phyloP scores from a whole-genome alignment of 2,329 filamentous ascomycete genomes.

The Teratosphaeria pseudoeucalypti region DNA sequence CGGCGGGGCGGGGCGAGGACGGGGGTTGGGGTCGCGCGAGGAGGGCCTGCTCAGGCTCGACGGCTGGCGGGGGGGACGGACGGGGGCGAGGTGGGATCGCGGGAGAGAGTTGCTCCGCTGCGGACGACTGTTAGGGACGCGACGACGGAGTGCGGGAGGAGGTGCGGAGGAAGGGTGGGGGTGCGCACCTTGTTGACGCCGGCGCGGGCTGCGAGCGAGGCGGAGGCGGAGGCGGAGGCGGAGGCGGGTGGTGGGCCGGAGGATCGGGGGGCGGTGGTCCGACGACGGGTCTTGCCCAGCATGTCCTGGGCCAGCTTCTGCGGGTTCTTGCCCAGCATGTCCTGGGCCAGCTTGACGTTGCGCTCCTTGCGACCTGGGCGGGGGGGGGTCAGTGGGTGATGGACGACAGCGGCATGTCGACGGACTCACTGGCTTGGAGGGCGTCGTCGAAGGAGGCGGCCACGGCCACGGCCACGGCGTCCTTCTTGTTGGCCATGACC shows the following conservation, averaged over 20 bases:
- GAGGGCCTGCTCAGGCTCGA: slow-evolving; percentile 8
- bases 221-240: background rate
- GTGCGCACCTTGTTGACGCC: slow-evolving; percentile 58
- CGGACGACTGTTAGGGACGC: background rate
- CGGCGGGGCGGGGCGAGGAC: slow-evolving; percentile 16
- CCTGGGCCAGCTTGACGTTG: slow-evolving; percentile 45
- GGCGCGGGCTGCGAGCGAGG: slow-evolving; percentile 54
- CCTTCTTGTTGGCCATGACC: slow-evolving; percentile 17
- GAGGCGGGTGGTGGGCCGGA: slow-evolving; percentile 36
- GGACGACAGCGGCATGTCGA: background rate
- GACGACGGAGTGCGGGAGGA: background rate
- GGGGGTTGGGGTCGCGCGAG: slow-evolving; percentile 13
- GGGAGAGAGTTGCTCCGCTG: slow-evolving; percentile 21
- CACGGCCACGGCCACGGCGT: background rate
- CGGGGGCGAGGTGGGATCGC: slow-evolving; percentile 13
- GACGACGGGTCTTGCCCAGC: slow-evolving; percentile 52
- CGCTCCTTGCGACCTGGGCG: slow-evolving; percentile 7
- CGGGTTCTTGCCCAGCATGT: slow-evolving; percentile 50
- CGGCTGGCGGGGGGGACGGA: slow-evolving; percentile 10
- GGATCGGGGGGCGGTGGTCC: slow-evolving; percentile 44
- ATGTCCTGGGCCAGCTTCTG: slow-evolving; percentile 56
- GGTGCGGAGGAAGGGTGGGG: background rate
- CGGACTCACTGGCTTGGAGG: slow-evolving; percentile 26
- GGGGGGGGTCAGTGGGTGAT: background rate
- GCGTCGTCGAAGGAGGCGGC: slow-evolving; percentile 15